These are phyloP conservation scores for Pichia membranifaciens DNA, from an alignment of 805 yeast genomes.

Conservation along the genomic window DNA sequence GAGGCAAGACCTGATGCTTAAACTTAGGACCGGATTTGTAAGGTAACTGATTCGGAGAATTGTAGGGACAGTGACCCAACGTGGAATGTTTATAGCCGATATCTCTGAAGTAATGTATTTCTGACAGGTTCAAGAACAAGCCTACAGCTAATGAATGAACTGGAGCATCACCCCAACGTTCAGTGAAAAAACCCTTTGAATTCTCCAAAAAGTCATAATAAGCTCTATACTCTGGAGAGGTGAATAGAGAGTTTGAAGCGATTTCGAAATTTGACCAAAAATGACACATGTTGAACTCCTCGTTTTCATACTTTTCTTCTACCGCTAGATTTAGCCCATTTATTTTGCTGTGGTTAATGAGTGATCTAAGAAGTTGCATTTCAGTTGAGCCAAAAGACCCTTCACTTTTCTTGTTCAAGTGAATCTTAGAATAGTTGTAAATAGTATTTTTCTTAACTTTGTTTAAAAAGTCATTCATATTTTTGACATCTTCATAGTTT, in stretches of 20 bases:
- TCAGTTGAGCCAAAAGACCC: neutral
- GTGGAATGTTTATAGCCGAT: conserved; percentile 84
- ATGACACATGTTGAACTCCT: conserved; percentile 74
- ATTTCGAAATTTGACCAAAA: conserved; percentile 95
- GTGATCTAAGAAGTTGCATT: conserved; percentile 29
- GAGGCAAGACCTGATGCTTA: conserved; percentile 28
- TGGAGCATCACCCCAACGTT: conserved; percentile 98
- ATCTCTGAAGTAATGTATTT: conserved; percentile 87
- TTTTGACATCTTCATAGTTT: conserved; percentile 24
- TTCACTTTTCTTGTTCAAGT: neutral
- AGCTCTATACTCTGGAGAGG: conserved; percentile 53
- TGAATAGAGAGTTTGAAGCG: conserved; percentile 73
- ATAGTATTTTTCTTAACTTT: conserved; percentile 24
- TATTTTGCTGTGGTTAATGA: conserved; percentile 35
- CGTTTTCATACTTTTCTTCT: conserved; percentile 58
- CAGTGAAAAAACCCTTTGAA: conserved; percentile 79
- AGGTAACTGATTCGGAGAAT: conserved; percentile 49
- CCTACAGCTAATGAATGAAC: conserved; percentile 85
- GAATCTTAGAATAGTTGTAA: conserved; percentile 20
- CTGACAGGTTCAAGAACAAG: conserved; percentile 58
- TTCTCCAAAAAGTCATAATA: conserved; percentile 66
- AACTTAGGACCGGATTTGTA: conserved; percentile 34
- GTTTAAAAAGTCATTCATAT: conserved; percentile 23
- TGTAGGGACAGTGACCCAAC: conserved; percentile 77
- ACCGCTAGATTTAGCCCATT: conserved; percentile 27